Percentiles rank a stretch among this genome's conserved stretches.
These are phyloP conservation scores for Cladosporium halotolerans DNA, from an alignment of 2,329 filamentous ascomycete species.

Conservation along the genomic window DNA sequence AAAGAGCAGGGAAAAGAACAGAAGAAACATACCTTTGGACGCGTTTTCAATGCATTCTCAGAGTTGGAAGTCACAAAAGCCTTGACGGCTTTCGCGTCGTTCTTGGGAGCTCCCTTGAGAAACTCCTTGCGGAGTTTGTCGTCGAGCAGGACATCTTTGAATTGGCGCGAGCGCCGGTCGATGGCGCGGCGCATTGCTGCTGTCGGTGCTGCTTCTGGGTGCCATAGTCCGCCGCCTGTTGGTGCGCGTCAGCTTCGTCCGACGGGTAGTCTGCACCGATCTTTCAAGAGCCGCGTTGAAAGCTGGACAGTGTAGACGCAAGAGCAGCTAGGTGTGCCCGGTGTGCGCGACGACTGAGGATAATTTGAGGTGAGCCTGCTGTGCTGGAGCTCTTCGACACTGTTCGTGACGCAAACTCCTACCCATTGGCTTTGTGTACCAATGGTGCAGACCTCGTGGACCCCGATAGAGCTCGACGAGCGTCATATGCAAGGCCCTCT, in stretches of 20 bases:
- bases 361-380: too few species aligned
- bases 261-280: too few species aligned
- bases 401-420: too few species aligned
- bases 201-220: conserved; percentile 62
- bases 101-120: conserved; percentile 50
- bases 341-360: too few species aligned
- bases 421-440: too few species aligned
- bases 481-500: too few species aligned
- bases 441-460: too few species aligned
- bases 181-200: conserved; percentile 65
- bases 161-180: conserved; percentile 62
- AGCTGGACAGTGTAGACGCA: too few species aligned
- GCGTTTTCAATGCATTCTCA: conserved; percentile 72
- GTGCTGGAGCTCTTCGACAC: too few species aligned
- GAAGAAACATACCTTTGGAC: conserved; percentile 63
- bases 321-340: too few species aligned
- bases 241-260: not conserved
- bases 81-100: conserved; percentile 56
- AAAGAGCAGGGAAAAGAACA: not conserved
- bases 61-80: conserved; percentile 65
- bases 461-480: too few species aligned
- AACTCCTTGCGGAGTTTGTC: conserved; percentile 58
- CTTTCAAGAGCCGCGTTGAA: too few species aligned
- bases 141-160: conserved; percentile 62
- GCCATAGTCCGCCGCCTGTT: conserved; percentile 71